These are phyloP conservation scores for Priceomyces medius DNA, from an alignment of 805 yeast species.

Conservation along the genomic window DNA sequence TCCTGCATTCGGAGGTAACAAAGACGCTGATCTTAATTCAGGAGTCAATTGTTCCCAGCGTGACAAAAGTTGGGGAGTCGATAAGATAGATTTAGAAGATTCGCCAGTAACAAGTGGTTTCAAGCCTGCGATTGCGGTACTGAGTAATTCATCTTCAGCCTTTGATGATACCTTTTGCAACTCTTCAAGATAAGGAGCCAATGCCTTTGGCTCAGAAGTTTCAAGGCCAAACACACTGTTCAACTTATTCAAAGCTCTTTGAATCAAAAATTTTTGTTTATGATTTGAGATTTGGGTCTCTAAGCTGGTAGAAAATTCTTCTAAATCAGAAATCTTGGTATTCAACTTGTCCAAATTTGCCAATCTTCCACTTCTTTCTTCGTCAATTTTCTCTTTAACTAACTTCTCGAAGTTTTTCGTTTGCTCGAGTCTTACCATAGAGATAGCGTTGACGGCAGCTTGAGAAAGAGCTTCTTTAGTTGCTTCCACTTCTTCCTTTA, in stretches of 20 bases:
- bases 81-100: constrained; percentile 56
- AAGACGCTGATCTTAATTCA: constrained; percentile 82
- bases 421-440: constrained; percentile 64
- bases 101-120: constrained; percentile 34
- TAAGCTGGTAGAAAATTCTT: constrained; percentile 48
- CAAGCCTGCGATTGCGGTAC: constrained; percentile 33
- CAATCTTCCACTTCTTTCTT: constrained; percentile 72
- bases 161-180: constrained; percentile 21
- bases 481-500: constrained; percentile 64
- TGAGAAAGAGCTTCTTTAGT: constrained; percentile 62
- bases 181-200: constrained; percentile 40
- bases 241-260: constrained; percentile 32
- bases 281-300: constrained; percentile 34
- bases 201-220: constrained; percentile 23
- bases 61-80: constrained; percentile 72
- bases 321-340: constrained; percentile 53
- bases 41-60: constrained; percentile 81
- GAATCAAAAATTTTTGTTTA: constrained; percentile 33
- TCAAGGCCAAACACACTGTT: constrained; percentile 27
- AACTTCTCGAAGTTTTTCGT: constrained; percentile 49
- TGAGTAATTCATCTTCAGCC: constrained; percentile 34
- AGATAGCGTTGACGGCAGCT: constrained; percentile 72
- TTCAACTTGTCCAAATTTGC: constrained; percentile 63
- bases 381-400: constrained; percentile 29
- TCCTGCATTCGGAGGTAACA: constrained; percentile 95